These are phyloP conservation scores for Diaporthe humulicola DNA, from an alignment of 2,329 filamentous ascomycete species.

Conservation along the genomic window DNA sequence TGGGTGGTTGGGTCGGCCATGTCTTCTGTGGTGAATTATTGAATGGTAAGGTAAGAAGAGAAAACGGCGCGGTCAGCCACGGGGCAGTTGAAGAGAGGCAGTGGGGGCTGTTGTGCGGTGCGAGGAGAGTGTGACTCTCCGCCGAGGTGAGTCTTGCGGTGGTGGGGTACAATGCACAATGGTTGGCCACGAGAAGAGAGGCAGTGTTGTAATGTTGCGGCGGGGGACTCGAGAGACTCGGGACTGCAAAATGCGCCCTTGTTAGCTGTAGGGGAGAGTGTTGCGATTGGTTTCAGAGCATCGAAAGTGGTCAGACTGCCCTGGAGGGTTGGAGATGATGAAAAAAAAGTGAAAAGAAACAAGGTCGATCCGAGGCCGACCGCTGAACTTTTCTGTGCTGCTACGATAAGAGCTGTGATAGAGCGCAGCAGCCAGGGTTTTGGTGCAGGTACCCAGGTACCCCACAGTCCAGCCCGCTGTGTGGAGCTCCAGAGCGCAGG, in stretches of 20 bases:
- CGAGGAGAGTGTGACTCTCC: constrained; percentile 8
- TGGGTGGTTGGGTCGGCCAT: constrained; percentile 44
- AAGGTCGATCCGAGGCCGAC: neutral
- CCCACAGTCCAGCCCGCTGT: neutral
- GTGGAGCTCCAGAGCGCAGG: constrained; percentile 14
- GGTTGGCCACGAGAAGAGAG: neutral
- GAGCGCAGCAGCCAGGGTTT: neutral
- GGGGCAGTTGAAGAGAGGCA: neutral
- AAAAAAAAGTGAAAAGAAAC: neutral
- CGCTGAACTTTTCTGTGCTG: constrained; percentile 32
- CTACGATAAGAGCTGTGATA: constrained; percentile 34
- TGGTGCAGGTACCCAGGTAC: constrained; percentile 10
- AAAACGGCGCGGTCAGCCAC: neutral
- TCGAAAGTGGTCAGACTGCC: neutral
- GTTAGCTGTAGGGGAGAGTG: neutral
- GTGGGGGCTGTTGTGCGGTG: neutral
- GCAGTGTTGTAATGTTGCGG: neutral
- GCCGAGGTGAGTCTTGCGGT: constrained; percentile 11
- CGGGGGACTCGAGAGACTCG: neutral
- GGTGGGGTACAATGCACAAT: constrained; percentile 5
- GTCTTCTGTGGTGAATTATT: constrained; percentile 17
- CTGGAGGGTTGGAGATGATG: constrained; percentile 14
- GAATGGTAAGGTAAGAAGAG: neutral
- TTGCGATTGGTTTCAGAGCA: constrained; percentile 18
- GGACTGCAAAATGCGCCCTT: neutral